Conservation (phyloP, 495 filamentous ascomycete species). For the Friedmanniomyces simplex region DNA sequence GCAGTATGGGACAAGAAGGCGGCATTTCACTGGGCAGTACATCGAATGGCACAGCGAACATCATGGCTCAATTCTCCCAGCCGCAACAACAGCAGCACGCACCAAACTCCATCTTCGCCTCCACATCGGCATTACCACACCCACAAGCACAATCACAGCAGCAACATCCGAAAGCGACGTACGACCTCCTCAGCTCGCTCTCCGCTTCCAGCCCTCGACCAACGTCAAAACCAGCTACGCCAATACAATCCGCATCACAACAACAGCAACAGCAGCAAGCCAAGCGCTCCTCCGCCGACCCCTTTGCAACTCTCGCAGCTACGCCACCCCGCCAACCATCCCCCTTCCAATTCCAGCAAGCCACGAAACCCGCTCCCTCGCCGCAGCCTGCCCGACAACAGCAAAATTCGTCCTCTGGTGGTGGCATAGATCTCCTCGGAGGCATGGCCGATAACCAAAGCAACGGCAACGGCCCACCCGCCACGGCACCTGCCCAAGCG, state of each 20-base stretch:
- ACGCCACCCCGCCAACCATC: constrained; percentile 29
- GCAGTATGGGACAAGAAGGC: constrained; percentile 57
- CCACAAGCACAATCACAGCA: constrained; percentile 18
- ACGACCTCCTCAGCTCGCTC: constrained; percentile 26
- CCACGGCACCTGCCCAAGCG: too few species aligned
- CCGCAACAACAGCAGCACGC: constrained; percentile 3
- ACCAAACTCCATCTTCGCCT: constrained; percentile 13
- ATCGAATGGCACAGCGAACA: constrained; percentile 13
- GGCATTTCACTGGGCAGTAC: constrained; percentile 70
- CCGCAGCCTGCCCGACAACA: constrained; percentile 27
- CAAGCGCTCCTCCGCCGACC: constrained; percentile 33
- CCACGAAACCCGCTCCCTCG: constrained; percentile 13
- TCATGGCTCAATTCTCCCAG: constrained; percentile 21
- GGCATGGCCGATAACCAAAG: constrained; percentile 6
- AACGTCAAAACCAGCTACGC: constrained; percentile 26
- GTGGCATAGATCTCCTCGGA: constrained; percentile 8
- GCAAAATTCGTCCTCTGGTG: constrained; percentile 23
- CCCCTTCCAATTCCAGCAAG: constrained; percentile 36
- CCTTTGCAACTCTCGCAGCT: constrained; percentile 30
- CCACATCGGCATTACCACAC: background rate
- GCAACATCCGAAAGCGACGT: constrained; percentile 20
- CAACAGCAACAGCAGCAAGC: constrained; percentile 29
- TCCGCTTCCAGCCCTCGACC: constrained; percentile 12
- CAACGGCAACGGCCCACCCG: constrained; percentile 19
- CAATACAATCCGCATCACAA: constrained; percentile 27